Conservation (phyloP, 768 basidiomycete species). For the Suillus placidus region DNA sequence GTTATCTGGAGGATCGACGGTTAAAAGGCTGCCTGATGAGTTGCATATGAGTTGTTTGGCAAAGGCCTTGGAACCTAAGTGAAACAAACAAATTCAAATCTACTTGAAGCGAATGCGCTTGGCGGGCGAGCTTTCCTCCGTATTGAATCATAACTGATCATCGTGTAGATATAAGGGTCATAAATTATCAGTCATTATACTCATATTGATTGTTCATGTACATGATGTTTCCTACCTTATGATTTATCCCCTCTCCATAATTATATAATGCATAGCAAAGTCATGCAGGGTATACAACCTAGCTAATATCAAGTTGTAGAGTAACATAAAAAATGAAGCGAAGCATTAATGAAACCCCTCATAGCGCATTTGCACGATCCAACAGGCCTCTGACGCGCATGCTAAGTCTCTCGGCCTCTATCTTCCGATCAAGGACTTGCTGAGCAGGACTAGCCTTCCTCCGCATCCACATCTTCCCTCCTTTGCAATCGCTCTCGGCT, state of each 20-base stretch:
- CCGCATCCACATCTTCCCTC: slow-evolving; percentile 71
- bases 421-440: slow-evolving; percentile 76
- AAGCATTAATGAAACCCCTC: neutral
- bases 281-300: slow-evolving; percentile 4
- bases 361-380: slow-evolving; percentile 56
- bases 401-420: slow-evolving; percentile 74
- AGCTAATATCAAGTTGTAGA: neutral
- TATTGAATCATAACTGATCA: no score
- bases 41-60: neutral
- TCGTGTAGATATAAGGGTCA: no score
- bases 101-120: no score
- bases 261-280: neutral
- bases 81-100: neutral
- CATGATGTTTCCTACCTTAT: neutral
- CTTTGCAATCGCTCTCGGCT: slow-evolving; percentile 45
- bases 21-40: neutral
- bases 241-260: neutral
- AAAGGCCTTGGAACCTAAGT: neutral
- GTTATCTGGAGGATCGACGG: neutral
- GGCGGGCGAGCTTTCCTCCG: no score
- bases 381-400: slow-evolving; percentile 70
- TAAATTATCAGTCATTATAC: neutral
- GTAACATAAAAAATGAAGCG: slow-evolving; percentile 3
- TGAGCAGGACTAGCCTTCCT: slow-evolving; percentile 80
- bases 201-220: neutral